Percentiles rank a stretch among this genome's conserved stretches.
Evolutionary conservation across 164 flowering plant genomes (phyloP).

Genomic region (Saururus chinensis): DNA sequence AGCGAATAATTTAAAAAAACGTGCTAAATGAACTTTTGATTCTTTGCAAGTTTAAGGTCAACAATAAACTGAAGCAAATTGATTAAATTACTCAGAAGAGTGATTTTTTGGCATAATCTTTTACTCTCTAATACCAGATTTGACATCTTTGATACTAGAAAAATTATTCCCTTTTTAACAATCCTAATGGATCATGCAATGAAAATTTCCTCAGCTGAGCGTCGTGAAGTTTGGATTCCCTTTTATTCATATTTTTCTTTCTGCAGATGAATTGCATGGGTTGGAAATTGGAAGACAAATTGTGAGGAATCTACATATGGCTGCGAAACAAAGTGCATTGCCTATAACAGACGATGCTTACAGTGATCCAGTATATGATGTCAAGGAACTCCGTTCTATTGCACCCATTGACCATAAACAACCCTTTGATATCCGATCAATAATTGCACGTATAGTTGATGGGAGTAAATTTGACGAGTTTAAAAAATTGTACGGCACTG

Average conservation of each 20-base stretch:
- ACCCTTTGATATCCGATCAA: slow-evolving; percentile 77
- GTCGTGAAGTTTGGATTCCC: not conserved
- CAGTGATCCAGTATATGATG: slow-evolving; percentile 83
- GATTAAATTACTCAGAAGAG: too few species aligned
- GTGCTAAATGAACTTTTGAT: too few species aligned
- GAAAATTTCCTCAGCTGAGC: too few species aligned
- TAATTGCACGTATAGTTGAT: slow-evolving; percentile 88
- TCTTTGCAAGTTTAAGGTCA: too few species aligned
- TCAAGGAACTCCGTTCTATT: slow-evolving; percentile 69
- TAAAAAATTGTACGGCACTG: slow-evolving; percentile 99
- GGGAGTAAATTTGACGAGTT: slow-evolving; percentile 98
- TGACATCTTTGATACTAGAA: too few species aligned
- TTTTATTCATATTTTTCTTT: not conserved
- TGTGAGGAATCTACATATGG: slow-evolving; percentile 82
- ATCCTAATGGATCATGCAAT: too few species aligned
- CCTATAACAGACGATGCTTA: slow-evolving; percentile 23
- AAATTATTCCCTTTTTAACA: too few species aligned
- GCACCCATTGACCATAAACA: slow-evolving; percentile 89
- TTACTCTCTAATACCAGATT: too few species aligned
- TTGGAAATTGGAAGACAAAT: slow-evolving; percentile 89
- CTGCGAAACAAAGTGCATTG: slow-evolving; percentile 39
- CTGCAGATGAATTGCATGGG: slow-evolving; percentile 87
- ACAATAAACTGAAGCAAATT: too few species aligned
- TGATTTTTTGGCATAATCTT: too few species aligned
- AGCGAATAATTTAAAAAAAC: too few species aligned